Evolutionary conservation across 192 early-diverging fungal genomes (phyloP).

Genomic region (Coemansia sp.): DNA sequence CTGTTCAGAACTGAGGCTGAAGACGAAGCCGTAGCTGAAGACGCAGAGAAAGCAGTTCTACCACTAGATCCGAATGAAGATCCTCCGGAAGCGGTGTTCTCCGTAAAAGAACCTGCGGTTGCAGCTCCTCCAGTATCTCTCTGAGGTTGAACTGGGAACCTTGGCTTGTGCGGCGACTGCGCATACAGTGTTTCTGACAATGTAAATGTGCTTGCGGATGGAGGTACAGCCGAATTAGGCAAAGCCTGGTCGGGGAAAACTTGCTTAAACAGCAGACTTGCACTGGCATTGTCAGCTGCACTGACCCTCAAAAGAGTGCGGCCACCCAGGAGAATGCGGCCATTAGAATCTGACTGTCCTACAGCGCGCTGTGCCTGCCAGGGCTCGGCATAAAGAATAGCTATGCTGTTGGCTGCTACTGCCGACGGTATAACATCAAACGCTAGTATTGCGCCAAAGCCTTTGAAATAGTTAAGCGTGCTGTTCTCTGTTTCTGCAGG

Average conservation of each 20-base stretch:
- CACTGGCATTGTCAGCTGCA: slow-evolving; percentile 25
- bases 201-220: slow-evolving; percentile 12
- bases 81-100: background rate
- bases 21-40: background rate
- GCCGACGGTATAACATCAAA: slow-evolving; percentile 22
- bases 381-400: slow-evolving; percentile 41
- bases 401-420: slow-evolving; percentile 18
- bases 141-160: slow-evolving; percentile 6
- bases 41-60: background rate
- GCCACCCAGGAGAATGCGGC: slow-evolving; percentile 29
- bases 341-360: slow-evolving; percentile 20
- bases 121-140: slow-evolving; percentile 1
- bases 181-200: slow-evolving; percentile 37
- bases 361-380: slow-evolving; percentile 51
- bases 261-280: slow-evolving; percentile 26
- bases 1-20: slow-evolving; percentile 17
- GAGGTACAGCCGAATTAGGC: slow-evolving; percentile 26
- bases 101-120: background rate
- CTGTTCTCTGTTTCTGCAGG: slow-evolving; percentile 31
- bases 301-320: slow-evolving; percentile 20
- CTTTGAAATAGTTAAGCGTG: slow-evolving; percentile 36
- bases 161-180: slow-evolving; percentile 32
- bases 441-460: slow-evolving; percentile 34
- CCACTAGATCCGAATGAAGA: slow-evolving; percentile 29
- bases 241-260: slow-evolving; percentile 27